Percentiles rank a stretch among this genome's conserved stretches.
Evolutionary conservation across 1,139 yeast species (phyloP).

Genomic region (Kodamaea ohmeri): DNA sequence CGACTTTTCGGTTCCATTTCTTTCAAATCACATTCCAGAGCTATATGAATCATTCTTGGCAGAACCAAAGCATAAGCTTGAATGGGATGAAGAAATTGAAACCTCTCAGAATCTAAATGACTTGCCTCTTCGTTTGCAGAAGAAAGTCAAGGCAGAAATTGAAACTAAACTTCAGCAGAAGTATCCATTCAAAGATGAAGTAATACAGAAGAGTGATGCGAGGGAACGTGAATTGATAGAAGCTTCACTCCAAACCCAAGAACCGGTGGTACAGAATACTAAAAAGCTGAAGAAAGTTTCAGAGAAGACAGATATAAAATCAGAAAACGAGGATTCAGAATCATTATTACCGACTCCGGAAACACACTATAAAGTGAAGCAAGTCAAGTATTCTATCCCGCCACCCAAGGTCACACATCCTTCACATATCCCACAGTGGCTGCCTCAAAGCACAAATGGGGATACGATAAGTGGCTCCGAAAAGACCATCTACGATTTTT

Average conservation of each 20-base stretch:
- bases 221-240: slow-evolving; percentile 25
- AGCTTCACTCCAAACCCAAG: slow-evolving; percentile 7
- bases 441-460: slow-evolving; percentile 43
- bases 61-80: slow-evolving; percentile 26
- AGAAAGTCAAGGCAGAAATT: slow-evolving; percentile 42
- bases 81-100: slow-evolving; percentile 35
- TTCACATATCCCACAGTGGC: slow-evolving; percentile 65
- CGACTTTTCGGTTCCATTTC: slow-evolving; percentile 30
- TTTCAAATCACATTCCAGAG: slow-evolving; percentile 28
- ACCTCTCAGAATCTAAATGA: slow-evolving; percentile 27
- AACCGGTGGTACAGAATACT: neutral
- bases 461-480: slow-evolving; percentile 42
- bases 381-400: slow-evolving; percentile 50
- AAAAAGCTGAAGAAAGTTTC: slow-evolving; percentile 1
- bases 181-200: slow-evolving; percentile 38
- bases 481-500: slow-evolving; percentile 31
- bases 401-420: slow-evolving; percentile 75
- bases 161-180: slow-evolving; percentile 32
- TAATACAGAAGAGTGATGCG: slow-evolving; percentile 23
- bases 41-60: slow-evolving; percentile 35
- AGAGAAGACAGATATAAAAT: slow-evolving; percentile 3
- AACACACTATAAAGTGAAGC: slow-evolving; percentile 35
- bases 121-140: slow-evolving; percentile 43
- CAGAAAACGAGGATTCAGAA: slow-evolving; percentile 7
- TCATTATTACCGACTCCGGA: slow-evolving; percentile 11